These are phyloP conservation scores for Draba incana DNA, from an alignment of 345 rosid species.

Conservation along the genomic window DNA sequence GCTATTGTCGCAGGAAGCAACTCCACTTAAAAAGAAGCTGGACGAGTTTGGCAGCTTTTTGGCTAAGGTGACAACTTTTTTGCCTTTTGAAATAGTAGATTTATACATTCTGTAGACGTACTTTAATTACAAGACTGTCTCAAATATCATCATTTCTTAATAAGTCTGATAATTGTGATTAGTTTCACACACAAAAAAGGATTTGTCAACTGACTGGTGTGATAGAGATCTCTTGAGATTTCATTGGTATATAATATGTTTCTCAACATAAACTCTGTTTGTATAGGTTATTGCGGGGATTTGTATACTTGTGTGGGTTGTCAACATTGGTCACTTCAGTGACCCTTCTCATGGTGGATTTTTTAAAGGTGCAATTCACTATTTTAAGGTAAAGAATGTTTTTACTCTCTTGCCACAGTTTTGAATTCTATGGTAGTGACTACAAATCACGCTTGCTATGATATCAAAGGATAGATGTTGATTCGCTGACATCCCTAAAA, in stretches of 20 bases:
- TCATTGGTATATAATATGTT: neutral
- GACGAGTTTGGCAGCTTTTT: slow-evolving; percentile 98
- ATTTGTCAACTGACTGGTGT: slow-evolving; percentile 21
- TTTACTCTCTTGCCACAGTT: slow-evolving; percentile 16
- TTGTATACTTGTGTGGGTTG: slow-evolving; percentile 95
- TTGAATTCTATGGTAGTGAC: slow-evolving; percentile 15
- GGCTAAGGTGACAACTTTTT: slow-evolving; percentile 73
- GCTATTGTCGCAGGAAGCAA: slow-evolving; percentile 71
- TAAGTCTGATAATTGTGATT: slow-evolving; percentile 11
- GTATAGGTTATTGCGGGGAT: slow-evolving; percentile 96
- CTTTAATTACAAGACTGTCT: slow-evolving; percentile 12
- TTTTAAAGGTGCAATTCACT: slow-evolving; percentile 95
- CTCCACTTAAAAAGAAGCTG: slow-evolving; percentile 95
- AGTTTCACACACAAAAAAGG: neutral
- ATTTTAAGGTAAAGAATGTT: slow-evolving; percentile 77
- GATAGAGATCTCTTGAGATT: slow-evolving; percentile 23
- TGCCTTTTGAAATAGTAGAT: slow-evolving; percentile 12
- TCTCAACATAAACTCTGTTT: slow-evolving; percentile 23
- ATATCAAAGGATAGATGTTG: slow-evolving; percentile 20
- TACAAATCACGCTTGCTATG: slow-evolving; percentile 13
- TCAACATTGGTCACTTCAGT: slow-evolving; percentile 94
- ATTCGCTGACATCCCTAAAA: slow-evolving; percentile 21
- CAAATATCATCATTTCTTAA: slow-evolving; percentile 22
- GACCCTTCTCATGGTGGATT: slow-evolving; percentile 98
- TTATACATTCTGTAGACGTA: neutral